These are phyloP conservation scores for Lactifluus rugatus DNA, from an alignment of 768 basidiomycete species.

Conservation along the genomic window DNA sequence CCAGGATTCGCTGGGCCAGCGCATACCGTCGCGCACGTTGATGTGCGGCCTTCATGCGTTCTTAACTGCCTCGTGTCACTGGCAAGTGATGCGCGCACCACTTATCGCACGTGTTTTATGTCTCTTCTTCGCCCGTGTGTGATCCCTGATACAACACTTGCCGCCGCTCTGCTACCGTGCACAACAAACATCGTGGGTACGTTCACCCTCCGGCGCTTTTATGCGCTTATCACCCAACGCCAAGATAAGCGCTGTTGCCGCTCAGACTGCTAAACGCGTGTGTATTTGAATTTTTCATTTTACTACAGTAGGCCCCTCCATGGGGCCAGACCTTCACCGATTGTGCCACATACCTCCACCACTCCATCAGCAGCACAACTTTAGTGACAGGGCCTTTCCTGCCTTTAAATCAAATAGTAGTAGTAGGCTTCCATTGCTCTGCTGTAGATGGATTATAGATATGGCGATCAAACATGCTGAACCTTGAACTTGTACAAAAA, in stretches of 20 bases:
- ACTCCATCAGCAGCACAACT: neutral
- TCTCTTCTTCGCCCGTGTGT: neutral
- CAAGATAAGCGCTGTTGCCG: neutral
- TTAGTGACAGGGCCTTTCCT: neutral
- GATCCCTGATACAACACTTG: neutral
- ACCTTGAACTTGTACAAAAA: neutral
- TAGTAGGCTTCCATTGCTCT: neutral
- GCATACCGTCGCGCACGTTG: neutral
- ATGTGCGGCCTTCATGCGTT: neutral
- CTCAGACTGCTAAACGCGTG: neutral
- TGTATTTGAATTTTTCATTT: neutral
- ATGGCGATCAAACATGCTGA: neutral
- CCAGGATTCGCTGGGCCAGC: constrained; percentile 9
- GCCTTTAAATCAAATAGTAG: neutral
- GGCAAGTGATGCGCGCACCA: neutral
- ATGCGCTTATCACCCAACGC: neutral
- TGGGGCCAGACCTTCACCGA: neutral
- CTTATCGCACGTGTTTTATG: neutral
- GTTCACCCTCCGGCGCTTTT: constrained; percentile 1
- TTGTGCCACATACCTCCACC: neutral
- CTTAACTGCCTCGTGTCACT: neutral
- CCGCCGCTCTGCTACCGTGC: neutral
- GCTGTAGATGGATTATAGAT: constrained; percentile 1
- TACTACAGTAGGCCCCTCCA: neutral
- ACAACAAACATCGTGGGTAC: neutral